Evolutionary conservation across 768 basidiomycete genomes (phyloP).

Genomic region (Imleria badia): DNA sequence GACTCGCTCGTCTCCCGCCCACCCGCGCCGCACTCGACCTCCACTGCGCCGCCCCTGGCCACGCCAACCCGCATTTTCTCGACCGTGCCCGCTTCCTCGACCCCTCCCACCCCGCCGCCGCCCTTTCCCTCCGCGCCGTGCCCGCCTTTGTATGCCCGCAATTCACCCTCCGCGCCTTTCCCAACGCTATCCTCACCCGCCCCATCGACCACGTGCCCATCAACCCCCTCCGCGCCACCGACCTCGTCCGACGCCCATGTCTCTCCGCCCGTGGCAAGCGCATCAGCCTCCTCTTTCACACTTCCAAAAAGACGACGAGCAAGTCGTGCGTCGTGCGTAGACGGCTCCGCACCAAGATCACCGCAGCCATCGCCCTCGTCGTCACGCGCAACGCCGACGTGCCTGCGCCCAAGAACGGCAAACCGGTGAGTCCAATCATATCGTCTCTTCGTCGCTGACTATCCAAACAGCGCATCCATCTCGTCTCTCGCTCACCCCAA

Average conservation of each 20-base stretch:
- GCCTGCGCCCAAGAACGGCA: background rate
- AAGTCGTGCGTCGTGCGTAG: constrained; percentile 23
- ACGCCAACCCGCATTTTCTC: constrained; percentile 12
- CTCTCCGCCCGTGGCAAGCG: background rate
- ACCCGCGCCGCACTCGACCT: background rate
- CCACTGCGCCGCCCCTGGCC: constrained; percentile 12
- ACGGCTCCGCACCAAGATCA: constrained; percentile 23
- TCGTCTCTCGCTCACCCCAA: background rate
- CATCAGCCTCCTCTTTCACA: constrained; percentile 20
- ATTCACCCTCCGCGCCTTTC: constrained; percentile 25
- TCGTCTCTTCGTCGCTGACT: background rate
- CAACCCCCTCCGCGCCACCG: constrained; percentile 21
- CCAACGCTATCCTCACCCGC: constrained; percentile 18
- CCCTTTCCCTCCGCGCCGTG: constrained; percentile 9
- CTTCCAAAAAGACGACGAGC: constrained; percentile 25
- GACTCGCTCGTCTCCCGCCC: background rate
- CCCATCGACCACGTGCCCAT: constrained; percentile 17
- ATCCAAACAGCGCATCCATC: too few species aligned
- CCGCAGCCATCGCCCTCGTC: constrained; percentile 19
- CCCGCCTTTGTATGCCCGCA: constrained; percentile 20
- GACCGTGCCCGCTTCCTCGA: constrained; percentile 14
- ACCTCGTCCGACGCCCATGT: background rate
- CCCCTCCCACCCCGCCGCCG: constrained; percentile 19
- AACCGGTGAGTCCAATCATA: background rate
- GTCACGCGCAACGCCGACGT: constrained; percentile 15